A percentile compares a stretch with the other conserved stretches of the same genome.
Evolutionary conservation across 495 filamentous ascomycete genomes (phyloP).

Genomic region (Articulospora tetracladia): DNA sequence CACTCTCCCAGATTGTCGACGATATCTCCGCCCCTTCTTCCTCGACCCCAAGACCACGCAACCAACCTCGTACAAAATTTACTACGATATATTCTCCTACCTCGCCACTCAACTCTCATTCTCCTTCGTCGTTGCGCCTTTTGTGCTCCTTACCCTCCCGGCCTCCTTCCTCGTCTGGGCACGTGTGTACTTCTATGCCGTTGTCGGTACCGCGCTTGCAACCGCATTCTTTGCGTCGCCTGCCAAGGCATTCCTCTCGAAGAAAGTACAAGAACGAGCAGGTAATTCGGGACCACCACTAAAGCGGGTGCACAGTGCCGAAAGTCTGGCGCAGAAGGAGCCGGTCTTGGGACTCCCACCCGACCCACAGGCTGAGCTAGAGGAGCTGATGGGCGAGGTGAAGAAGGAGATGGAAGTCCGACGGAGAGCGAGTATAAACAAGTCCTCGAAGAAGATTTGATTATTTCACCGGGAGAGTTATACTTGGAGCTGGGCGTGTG

Average conservation of each 20-base stretch:
- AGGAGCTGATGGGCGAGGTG: slow-evolving; percentile 75
- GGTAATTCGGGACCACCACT: slow-evolving; percentile 22
- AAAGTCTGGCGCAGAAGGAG: slow-evolving; percentile 22
- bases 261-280: slow-evolving; percentile 55
- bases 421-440: slow-evolving; percentile 10
- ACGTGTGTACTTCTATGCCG: slow-evolving; percentile 84
- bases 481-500: too few species aligned
- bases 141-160: slow-evolving; percentile 63
- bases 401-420: slow-evolving; percentile 57
- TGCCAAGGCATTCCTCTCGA: slow-evolving; percentile 56
- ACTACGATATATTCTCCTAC: slow-evolving; percentile 82
- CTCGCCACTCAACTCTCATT: slow-evolving; percentile 80
- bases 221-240: slow-evolving; percentile 79
- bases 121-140: slow-evolving; percentile 76
- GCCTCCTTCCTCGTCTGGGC: slow-evolving; percentile 71
- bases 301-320: slow-evolving; percentile 16
- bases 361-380: slow-evolving; percentile 73
- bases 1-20: slow-evolving; percentile 68
- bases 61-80: slow-evolving; percentile 67
- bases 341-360: slow-evolving; percentile 71
- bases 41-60: slow-evolving; percentile 62
- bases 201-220: slow-evolving; percentile 58
- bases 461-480: background rate
- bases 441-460: background rate
- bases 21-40: slow-evolving; percentile 90